These are phyloP conservation scores for Trametes sp. DNA, from an alignment of 1,284 basidiomycete species.

Conservation along the genomic window DNA sequence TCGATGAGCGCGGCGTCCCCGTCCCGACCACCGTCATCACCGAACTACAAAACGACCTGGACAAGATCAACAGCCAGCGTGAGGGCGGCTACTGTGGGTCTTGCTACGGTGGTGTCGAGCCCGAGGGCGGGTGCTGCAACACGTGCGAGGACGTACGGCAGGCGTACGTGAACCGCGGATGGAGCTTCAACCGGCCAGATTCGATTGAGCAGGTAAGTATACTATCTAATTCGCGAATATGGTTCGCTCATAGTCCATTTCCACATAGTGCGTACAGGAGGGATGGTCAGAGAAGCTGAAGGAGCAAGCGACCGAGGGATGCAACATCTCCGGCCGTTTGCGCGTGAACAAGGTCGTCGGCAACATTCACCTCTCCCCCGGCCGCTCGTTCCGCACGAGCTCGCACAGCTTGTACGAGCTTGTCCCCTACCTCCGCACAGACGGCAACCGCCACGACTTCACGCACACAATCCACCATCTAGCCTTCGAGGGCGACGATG, in stretches of 20 bases:
- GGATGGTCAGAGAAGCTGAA: constrained; percentile 95
- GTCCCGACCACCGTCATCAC: constrained; percentile 66
- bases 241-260: constrained; percentile 6
- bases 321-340: constrained; percentile 90
- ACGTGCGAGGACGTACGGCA: constrained; percentile 95
- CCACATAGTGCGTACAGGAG: constrained; percentile 84
- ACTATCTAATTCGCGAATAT: not conserved
- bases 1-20: constrained; percentile 66
- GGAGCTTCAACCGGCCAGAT: constrained; percentile 94
- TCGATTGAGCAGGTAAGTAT: constrained; percentile 84
- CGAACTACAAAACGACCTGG: constrained; percentile 86
- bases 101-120: constrained; percentile 92
- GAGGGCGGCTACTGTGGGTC: constrained; percentile 89
- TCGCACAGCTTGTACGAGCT: constrained; percentile 89
- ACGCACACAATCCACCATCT: constrained; percentile 89
- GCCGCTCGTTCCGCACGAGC: constrained; percentile 92
- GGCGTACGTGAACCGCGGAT: constrained; percentile 91
- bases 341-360: constrained; percentile 98
- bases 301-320: constrained; percentile 94
- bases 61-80: constrained; percentile 74
- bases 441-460: constrained; percentile 91
- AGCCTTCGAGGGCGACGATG: constrained; percentile 86
- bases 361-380: constrained; percentile 89
- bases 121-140: constrained; percentile 91
- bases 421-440: constrained; percentile 93